A percentile compares a stretch with the other conserved stretches of the same genome.
phyloP scores from a whole-genome alignment of 2,329 filamentous ascomycete species.

The Colletotrichum plurivorum region DNA sequence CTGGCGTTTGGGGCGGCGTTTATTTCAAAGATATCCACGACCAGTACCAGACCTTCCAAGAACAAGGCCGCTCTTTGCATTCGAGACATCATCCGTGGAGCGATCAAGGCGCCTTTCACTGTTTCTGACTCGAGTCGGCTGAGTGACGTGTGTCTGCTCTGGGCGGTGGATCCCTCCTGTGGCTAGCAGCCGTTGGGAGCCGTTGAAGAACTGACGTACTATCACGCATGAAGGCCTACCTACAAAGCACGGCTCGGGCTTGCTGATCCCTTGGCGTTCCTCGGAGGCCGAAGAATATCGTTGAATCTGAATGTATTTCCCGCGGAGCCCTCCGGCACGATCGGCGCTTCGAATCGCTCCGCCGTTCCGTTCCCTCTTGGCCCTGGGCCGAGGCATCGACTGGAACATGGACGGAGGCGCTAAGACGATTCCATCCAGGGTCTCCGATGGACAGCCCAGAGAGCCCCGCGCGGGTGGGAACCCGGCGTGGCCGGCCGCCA shows the following conservation, averaged over 20 bases:
- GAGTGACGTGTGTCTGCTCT: slow-evolving; percentile 18
- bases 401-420: slow-evolving; percentile 20
- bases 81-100: slow-evolving; percentile 19
- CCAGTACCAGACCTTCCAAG: slow-evolving; percentile 10
- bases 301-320: background rate
- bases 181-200: slow-evolving; percentile 10
- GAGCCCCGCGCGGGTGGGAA: slow-evolving; percentile 35
- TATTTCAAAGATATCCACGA: slow-evolving; percentile 20
- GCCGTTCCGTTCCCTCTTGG: background rate
- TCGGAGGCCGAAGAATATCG: background rate
- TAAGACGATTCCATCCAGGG: slow-evolving; percentile 34
- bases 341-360: background rate
- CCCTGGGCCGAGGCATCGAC: slow-evolving; percentile 33
- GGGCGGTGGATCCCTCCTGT: slow-evolving; percentile 3
- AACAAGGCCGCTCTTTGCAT: background rate
- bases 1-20: slow-evolving; percentile 32
- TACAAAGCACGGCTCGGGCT: too few relatives aligned
- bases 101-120: background rate
- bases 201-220: slow-evolving; percentile 14
- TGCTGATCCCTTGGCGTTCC: background rate
- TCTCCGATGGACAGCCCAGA: slow-evolving; percentile 23
- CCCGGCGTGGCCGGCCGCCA: slow-evolving; percentile 25
- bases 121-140: slow-evolving; percentile 19
- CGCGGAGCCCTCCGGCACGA: background rate
- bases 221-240: too few relatives aligned